Evolutionary conservation across 2,329 filamentous ascomycete species (phyloP).

Genomic region (Fusarium brachygibbosum): DNA sequence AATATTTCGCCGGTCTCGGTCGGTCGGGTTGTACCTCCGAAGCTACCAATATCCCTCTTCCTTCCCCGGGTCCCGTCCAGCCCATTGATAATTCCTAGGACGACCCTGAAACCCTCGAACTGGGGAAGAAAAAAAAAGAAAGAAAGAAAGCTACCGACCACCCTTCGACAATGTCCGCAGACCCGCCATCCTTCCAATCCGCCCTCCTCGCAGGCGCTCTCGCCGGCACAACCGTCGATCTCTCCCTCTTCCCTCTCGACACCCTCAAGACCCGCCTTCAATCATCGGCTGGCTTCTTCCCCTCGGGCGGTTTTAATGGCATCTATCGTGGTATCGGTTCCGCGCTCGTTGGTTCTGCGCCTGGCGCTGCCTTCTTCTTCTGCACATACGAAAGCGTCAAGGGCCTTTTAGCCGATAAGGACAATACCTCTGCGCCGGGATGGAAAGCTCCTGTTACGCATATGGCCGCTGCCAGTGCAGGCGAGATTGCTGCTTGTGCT

Average conservation of each 20-base stretch:
- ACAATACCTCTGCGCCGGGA: conserved; percentile 27
- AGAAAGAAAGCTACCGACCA: not conserved
- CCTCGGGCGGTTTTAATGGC: conserved; percentile 87
- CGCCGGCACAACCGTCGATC: conserved; percentile 95
- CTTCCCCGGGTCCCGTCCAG: conserved; percentile 17
- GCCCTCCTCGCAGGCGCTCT: conserved; percentile 85
- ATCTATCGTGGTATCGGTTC: conserved; percentile 94
- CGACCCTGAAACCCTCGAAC: not conserved
- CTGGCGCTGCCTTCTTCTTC: conserved; percentile 97
- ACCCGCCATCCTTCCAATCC: conserved; percentile 65
- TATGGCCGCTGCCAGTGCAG: conserved; percentile 87
- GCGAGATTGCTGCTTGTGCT: conserved; percentile 92
- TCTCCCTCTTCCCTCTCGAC: conserved; percentile 97
- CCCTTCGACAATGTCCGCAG: conserved; percentile 15
- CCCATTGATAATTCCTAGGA: conserved; percentile 3
- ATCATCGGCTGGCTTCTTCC: conserved; percentile 80
- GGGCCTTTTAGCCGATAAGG: conserved; percentile 59
- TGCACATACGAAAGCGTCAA: conserved; percentile 90
- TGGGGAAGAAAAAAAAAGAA: not conserved
- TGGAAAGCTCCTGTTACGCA: conserved; percentile 66
- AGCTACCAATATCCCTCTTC: conserved; percentile 18
- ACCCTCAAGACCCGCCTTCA: conserved; percentile 98
- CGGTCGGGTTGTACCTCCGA: conserved; percentile 41
- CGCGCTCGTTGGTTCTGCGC: conserved; percentile 90
- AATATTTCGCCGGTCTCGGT: conserved; percentile 48